Base-by-base conservation (phyloP, 1,284 basidiomycete genomes). In the Hemileia vastatrix region DNA sequence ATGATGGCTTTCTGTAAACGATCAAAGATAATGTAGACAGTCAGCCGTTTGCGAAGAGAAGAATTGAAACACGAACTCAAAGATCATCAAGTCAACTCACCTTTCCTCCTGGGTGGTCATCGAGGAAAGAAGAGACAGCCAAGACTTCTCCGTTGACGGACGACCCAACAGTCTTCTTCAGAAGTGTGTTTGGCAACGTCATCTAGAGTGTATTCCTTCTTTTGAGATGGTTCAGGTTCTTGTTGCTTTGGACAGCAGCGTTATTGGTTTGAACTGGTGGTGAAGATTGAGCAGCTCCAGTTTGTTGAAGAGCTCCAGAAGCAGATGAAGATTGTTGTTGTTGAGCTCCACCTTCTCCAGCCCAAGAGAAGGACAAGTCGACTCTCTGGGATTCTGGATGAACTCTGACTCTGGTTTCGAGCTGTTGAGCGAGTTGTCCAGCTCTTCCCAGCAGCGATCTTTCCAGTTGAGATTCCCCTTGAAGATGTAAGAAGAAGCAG, bases 151-250 rank as follows among this genome's bases (percentile, higher is more conserved):
- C 88, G 69, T 88, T 82, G 60, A 94, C 83, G 65, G n/a, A 90
- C 84, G 15, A 94, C 89, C 90, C 89, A 92, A 60, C 86, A 78
- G 75, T 94, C 90, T 63, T 90, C 86, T 80, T 91, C 88, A 78
- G 82, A 86, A 77, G 86, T 90, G 80, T 94, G 91, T 79, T 87
- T 86, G 61, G 85, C 85, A 53, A 94, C 88, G 61, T 94, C 90
- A 47, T 82, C 86, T 43, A 82, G 72, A 2, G 85, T 84, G 78
- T 81, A 90, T 66, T 78, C 76, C 51, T 77, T 79, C 15, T 74
- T 70, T 64, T 76, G 69, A 75, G 81, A 76, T 71, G 71, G 77
- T 58, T 79, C 76, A 6, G 79, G 64, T 66, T 77, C 73, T n/a
- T n/a, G n/a, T n/a, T n/a, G n/a, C 15, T 79, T 76, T 18, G 21